phyloP scores from a whole-genome alignment of 2,329 filamentous ascomycete species.

The Epichloe elymi region DNA sequence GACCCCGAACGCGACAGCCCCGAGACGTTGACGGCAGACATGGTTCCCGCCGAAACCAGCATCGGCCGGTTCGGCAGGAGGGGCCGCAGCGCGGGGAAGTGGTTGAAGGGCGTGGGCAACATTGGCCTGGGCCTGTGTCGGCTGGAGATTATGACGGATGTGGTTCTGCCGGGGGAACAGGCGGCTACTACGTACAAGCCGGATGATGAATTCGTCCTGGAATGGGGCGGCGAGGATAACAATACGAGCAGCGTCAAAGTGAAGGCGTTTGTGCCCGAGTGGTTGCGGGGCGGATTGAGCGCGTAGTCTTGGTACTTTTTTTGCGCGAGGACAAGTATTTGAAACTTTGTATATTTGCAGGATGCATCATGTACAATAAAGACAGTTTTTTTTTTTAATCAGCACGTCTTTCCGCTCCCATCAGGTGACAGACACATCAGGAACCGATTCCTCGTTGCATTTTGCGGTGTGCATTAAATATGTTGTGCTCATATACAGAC shows the following conservation, averaged over 20 bases:
- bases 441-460: too few relatives aligned
- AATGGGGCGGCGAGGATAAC: constrained; percentile 32
- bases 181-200: constrained; percentile 48
- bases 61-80: constrained; percentile 40
- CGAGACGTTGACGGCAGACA: constrained; percentile 18
- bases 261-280: constrained; percentile 75
- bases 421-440: too few relatives aligned
- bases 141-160: constrained; percentile 79
- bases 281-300: constrained; percentile 39
- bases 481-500: too few relatives aligned
- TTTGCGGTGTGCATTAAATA: too few relatives aligned
- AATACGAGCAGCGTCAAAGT: constrained; percentile 34
- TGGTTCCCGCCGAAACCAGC: constrained; percentile 30
- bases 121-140: constrained; percentile 78
- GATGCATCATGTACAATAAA: neutral
- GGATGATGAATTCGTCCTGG: constrained; percentile 48
- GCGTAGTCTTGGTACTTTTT: neutral
- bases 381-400: too few relatives aligned
- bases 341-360: neutral
- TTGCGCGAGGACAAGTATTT: neutral
- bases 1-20: constrained; percentile 18
- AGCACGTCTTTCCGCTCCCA: too few relatives aligned
- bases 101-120: constrained; percentile 68
- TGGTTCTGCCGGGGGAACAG: constrained; percentile 57
- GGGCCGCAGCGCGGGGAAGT: constrained; percentile 68